Evolutionary conservation across 2,329 filamentous ascomycete species (phyloP).

Genomic region (Zymoseptoria brevis): DNA sequence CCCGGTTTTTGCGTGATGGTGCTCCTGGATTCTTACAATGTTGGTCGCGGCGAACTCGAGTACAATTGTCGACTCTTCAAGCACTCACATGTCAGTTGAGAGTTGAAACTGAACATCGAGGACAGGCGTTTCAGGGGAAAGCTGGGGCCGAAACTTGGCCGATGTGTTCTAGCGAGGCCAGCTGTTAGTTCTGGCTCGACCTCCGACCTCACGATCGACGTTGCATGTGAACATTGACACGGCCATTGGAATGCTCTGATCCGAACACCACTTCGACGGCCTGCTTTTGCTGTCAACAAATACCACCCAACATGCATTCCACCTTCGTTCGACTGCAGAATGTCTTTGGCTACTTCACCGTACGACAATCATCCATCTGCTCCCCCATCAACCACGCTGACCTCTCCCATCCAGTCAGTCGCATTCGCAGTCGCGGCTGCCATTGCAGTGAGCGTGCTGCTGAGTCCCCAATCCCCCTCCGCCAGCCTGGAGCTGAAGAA

Average conservation of each 20-base stretch:
- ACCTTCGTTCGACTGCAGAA: conserved; percentile 77
- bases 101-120: too few species aligned
- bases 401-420: conserved; percentile 48
- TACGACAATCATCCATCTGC: not conserved
- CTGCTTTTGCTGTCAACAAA: not conserved
- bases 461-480: conserved; percentile 59
- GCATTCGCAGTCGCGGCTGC: conserved; percentile 71
- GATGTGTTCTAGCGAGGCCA: not conserved
- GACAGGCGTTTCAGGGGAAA: not conserved
- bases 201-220: not conserved
- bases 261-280: not conserved
- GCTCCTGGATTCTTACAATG: too few species aligned
- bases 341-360: conserved; percentile 93
- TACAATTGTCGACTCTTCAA: too few species aligned
- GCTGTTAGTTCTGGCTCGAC: not conserved
- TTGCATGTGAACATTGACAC: not conserved
- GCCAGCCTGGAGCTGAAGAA: conserved; percentile 61
- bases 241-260: not conserved
- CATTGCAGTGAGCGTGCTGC: conserved; percentile 72
- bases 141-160: not conserved
- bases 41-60: too few species aligned
- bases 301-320: conserved; percentile 65
- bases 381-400: not conserved
- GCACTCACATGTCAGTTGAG: too few species aligned
- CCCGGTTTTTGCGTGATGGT: too few species aligned